These are phyloP conservation scores for Yueomyces sp. DNA, from an alignment of 805 yeast species.

Conservation along the genomic window DNA sequence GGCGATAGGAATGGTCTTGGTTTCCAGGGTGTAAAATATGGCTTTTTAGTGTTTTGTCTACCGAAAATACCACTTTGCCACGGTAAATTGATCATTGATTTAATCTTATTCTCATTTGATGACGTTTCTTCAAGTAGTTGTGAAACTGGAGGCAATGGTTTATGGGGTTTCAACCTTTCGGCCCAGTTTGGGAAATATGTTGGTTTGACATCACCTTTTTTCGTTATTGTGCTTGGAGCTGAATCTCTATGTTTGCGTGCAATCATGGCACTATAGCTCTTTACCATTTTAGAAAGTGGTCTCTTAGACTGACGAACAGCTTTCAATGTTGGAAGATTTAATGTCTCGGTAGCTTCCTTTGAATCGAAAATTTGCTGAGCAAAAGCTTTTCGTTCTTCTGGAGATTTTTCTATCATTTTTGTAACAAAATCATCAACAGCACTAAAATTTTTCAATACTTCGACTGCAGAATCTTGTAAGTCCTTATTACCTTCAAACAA, in stretches of 20 bases:
- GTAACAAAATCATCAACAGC: constrained; percentile 9
- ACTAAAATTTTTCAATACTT: constrained; percentile 15
- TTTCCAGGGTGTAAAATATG: constrained; percentile 93
- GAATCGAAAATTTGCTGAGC: constrained; percentile 10
- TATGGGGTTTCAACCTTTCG: constrained; percentile 29
- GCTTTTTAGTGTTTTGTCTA: constrained; percentile 58
- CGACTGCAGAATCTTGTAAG: constrained; percentile 9
- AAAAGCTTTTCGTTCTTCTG: constrained; percentile 7
- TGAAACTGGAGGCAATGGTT: constrained; percentile 19
- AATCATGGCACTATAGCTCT: constrained; percentile 13
- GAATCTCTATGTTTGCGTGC: constrained; percentile 18
- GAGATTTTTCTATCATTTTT: constrained; percentile 4
- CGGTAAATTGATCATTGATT: constrained; percentile 44
- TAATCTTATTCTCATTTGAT: constrained; percentile 38
- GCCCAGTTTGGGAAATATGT: constrained; percentile 42
- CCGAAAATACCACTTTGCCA: constrained; percentile 79
- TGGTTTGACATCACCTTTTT: constrained; percentile 13
- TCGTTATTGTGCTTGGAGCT: constrained; percentile 1
- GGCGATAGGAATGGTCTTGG: constrained; percentile 91
- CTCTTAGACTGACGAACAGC: constrained; percentile 17
- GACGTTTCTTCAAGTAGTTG: constrained; percentile 27
- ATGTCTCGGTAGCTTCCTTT: constrained; percentile 5
- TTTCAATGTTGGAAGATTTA: constrained; percentile 13
- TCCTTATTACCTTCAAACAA: constrained; percentile 25
- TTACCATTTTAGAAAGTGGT: constrained; percentile 14